A percentile compares a stretch with the other conserved stretches of the same genome.
These are phyloP conservation scores for Thielaviopsis musarum DNA, from an alignment of 2,329 filamentous ascomycete genomes.

Conservation along the genomic window DNA sequence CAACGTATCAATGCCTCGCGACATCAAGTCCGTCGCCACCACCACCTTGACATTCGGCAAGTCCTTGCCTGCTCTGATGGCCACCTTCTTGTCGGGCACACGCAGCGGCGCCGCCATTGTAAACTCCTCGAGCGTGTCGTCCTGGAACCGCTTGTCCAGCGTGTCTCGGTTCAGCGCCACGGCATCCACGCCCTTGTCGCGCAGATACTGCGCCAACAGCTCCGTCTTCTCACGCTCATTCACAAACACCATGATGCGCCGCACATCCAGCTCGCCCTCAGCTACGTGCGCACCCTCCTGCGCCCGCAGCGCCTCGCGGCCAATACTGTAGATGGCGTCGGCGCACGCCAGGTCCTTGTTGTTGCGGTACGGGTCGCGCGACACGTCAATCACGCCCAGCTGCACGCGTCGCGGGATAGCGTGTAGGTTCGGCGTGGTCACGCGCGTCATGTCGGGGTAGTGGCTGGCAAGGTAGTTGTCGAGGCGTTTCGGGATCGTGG, in stretches of 20 bases:
- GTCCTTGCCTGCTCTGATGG: conserved; percentile 26
- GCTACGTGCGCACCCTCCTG: conserved; percentile 28
- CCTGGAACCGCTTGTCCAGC: conserved; percentile 50
- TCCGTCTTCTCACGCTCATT: conserved; percentile 86
- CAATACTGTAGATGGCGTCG: conserved; percentile 86
- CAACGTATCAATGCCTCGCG: conserved; percentile 83
- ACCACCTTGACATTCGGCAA: conserved; percentile 74
- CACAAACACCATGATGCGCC: conserved; percentile 86
- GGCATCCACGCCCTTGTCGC: conserved; percentile 75
- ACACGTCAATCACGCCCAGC: conserved; percentile 79
- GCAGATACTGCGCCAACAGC: conserved; percentile 63
- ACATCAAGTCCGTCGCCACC: conserved; percentile 85
- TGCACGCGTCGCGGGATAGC: conserved; percentile 90
- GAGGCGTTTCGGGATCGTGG: conserved; percentile 80
- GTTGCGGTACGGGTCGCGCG: conserved; percentile 81
- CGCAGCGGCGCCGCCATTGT: conserved; percentile 33
- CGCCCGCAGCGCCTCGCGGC: conserved; percentile 50
- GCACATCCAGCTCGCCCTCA: conserved; percentile 37
- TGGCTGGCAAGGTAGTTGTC: conserved; percentile 68
- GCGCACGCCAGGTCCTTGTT: conserved; percentile 90
- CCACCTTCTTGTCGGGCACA: conserved; percentile 22
- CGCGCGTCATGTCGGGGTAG: conserved; percentile 67
- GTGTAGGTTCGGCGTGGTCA: conserved; percentile 91
- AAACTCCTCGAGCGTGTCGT: conserved; percentile 62
- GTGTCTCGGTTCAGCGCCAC: conserved; percentile 74